These are phyloP conservation scores for Myriosclerotinia scirpicola DNA, from an alignment of 2,329 filamentous ascomycete genomes.

Conservation along the genomic window DNA sequence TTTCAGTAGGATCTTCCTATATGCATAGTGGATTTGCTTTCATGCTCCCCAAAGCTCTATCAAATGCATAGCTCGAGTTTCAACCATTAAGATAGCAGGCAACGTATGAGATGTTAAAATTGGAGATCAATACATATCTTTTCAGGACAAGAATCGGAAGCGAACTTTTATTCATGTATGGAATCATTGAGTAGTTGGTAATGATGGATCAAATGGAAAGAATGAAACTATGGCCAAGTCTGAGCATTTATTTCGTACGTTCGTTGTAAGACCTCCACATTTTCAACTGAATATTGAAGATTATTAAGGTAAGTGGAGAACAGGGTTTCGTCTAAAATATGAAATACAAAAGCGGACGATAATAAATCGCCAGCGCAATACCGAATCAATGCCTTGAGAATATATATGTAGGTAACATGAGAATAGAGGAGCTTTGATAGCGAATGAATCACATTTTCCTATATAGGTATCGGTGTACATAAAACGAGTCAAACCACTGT, in stretches of 20 bases:
- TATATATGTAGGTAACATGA: background rate
- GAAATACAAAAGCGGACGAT: background rate
- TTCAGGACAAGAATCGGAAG: background rate
- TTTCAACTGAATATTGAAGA: background rate
- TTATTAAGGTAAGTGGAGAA: background rate
- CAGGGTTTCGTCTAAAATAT: background rate
- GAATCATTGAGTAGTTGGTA: background rate
- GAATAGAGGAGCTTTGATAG: background rate
- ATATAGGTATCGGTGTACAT: background rate
- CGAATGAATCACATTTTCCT: background rate
- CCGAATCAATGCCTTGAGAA: background rate
- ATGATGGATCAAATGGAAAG: background rate
- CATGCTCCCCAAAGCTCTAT: background rate
- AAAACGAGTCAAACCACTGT: background rate
- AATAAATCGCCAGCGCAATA: too few relatives aligned
- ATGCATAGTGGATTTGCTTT: background rate
- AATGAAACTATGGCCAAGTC: background rate
- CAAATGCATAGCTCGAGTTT: background rate
- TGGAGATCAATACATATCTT: background rate
- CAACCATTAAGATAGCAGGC: background rate
- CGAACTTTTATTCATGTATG: background rate
- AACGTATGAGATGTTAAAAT: background rate
- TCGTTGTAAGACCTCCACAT: constrained; percentile 1
- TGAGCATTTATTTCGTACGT: background rate
- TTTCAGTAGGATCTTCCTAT: background rate